Percentiles rank a stretch among this genome's conserved stretches.
Evolutionary conservation across 2,329 filamentous ascomycete species (phyloP).

Genomic region (Scolecobasidium constrictum): DNA sequence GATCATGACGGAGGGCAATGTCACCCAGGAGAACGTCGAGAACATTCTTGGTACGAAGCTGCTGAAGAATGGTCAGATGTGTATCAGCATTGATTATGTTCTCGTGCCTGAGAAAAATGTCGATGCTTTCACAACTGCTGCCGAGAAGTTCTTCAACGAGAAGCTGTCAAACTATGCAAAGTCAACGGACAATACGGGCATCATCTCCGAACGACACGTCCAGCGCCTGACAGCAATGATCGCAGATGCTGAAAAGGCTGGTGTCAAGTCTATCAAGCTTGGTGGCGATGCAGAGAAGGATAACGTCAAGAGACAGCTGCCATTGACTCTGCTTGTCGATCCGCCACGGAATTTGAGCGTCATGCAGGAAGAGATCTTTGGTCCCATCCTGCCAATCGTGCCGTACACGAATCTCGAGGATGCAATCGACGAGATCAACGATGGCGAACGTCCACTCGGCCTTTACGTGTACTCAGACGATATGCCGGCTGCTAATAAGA

Average conservation of each 20-base stretch:
- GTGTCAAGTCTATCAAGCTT: conserved; percentile 8
- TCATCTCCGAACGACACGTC: conserved; percentile 9
- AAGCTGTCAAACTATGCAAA: conserved; percentile 6
- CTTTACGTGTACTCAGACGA: conserved; percentile 9
- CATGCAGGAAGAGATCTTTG: conserved; percentile 10
- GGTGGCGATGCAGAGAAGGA: conserved; percentile 6
- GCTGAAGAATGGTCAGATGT: conserved; percentile 9
- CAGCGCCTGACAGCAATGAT: conserved; percentile 8
- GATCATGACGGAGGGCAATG: conserved; percentile 8
- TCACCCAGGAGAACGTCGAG: conserved; percentile 6
- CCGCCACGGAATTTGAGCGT: conserved; percentile 2
- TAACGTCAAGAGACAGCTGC: conserved; percentile 5
- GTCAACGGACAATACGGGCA: conserved; percentile 7
- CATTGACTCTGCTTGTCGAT: conserved; percentile 6
- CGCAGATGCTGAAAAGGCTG: conserved; percentile 6
- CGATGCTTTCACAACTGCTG: conserved; percentile 1
- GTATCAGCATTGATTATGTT: conserved; percentile 8
- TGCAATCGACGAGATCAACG: conserved; percentile 8
- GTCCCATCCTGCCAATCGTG: conserved; percentile 6
- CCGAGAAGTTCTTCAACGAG: conserved; percentile 7
- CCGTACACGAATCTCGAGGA: conserved; percentile 5
- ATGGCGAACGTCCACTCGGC: conserved; percentile 8
- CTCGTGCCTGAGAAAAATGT: conserved; percentile 5
- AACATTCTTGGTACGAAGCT: conserved; percentile 8
- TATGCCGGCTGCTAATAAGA: conserved; percentile 2